Conservation (phyloP, 2,329 filamentous ascomycete genomes). For the Trichoderma gracile region DNA sequence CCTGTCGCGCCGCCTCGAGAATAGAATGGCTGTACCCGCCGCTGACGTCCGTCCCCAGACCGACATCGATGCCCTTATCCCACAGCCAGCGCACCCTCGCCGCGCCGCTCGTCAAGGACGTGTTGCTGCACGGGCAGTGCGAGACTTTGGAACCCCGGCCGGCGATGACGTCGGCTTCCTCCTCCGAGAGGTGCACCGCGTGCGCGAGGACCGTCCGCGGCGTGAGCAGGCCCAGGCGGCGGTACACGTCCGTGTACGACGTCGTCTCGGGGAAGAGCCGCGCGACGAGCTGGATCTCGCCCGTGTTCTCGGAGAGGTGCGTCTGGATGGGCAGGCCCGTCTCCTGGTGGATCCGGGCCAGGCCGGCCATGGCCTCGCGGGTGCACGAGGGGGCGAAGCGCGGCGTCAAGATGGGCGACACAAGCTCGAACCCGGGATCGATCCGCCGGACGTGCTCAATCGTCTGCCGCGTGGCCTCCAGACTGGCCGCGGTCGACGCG, state of each 20-base stretch:
- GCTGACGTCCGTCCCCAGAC: constrained; percentile 86
- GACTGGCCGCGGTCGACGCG: constrained; percentile 57
- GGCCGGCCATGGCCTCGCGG: constrained; percentile 56
- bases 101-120: constrained; percentile 74
- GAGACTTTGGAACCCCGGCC: constrained; percentile 64
- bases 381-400: constrained; percentile 67
- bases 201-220: constrained; percentile 80
- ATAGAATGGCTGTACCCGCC: constrained; percentile 84
- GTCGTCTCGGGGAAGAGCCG: constrained; percentile 64
- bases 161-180: constrained; percentile 67
- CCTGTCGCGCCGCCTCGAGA: constrained; percentile 79
- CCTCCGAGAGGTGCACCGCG: constrained; percentile 70
- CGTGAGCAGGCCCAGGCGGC: constrained; percentile 67
- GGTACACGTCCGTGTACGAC: constrained; percentile 79
- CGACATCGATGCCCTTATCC: constrained; percentile 73
- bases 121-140: constrained; percentile 89
- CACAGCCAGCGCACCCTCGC: constrained; percentile 75
- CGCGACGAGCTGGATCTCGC: constrained; percentile 71
- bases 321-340: constrained; percentile 75
- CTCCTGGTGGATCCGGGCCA: constrained; percentile 65
- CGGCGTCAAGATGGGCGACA: constrained; percentile 79
- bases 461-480: constrained; percentile 57
- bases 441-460: constrained; percentile 67
- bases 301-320: constrained; percentile 81
- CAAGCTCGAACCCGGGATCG: constrained; percentile 64